A percentile compares a stretch with the other conserved stretches of the same genome.
Evolutionary conservation across 208 protist species (phyloP).

Genomic region (Trypanosoma platydactyli): DNA sequence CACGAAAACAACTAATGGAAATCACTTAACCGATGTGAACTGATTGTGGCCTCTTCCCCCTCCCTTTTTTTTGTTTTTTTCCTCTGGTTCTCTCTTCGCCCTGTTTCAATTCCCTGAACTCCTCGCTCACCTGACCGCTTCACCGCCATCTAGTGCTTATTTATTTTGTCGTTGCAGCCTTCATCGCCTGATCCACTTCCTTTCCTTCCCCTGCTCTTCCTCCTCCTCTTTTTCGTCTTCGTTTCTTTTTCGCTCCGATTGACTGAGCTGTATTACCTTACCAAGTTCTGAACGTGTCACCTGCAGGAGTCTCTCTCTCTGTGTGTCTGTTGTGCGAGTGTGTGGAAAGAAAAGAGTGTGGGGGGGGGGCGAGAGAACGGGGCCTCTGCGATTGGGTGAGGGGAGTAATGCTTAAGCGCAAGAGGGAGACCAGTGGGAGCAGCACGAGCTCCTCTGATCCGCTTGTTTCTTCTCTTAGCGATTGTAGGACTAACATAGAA

Average conservation of each 20-base stretch:
- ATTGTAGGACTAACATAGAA: conserved; percentile 8
- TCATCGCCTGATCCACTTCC: conserved; percentile 6
- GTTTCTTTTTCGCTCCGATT: neutral
- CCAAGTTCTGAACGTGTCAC: neutral
- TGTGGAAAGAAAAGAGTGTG: neutral
- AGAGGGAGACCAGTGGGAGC: conserved; percentile 24
- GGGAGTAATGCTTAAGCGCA: conserved; percentile 22
- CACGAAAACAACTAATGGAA: conserved; percentile 79
- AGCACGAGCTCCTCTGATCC: conserved; percentile 30
- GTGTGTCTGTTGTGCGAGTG: neutral
- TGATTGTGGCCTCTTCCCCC: neutral
- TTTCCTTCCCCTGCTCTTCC: conserved; percentile 20
- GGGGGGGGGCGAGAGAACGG: no score
- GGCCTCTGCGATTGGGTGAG: no score
- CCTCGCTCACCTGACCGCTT: no score
- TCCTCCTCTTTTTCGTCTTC: conserved; percentile 16
- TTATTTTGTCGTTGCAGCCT: neutral
- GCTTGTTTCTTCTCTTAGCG: conserved; percentile 26
- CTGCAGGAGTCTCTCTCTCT: neutral
- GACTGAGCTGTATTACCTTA: neutral
- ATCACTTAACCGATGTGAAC: conserved; percentile 13
- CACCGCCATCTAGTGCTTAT: no score
- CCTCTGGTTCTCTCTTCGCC: neutral
- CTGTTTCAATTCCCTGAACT: conserved; percentile 18
- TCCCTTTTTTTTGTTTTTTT: conserved; percentile 1